Percentiles rank a stretch among this genome's conserved stretches.
phyloP scores from a whole-genome alignment of 1,284 basidiomycete species.

The Rhodotorula sp. region DNA sequence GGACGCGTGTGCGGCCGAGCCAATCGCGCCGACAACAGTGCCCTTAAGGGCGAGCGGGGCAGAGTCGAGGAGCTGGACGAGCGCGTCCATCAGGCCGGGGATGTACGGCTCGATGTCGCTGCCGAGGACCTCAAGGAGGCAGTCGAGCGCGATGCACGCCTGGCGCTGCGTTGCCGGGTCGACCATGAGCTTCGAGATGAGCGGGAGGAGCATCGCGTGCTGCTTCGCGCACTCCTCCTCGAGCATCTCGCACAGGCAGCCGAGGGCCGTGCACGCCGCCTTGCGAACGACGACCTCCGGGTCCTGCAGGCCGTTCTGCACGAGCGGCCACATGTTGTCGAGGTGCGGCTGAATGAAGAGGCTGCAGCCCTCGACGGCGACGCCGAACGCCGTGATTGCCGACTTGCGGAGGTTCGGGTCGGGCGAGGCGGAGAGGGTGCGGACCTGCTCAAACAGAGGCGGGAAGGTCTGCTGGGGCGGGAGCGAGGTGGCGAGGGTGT shows the following conservation, averaged over 20 bases:
- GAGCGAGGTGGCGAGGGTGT: slow-evolving; percentile 87
- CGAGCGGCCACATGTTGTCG: slow-evolving; percentile 88
- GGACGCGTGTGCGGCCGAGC: slow-evolving; percentile 97
- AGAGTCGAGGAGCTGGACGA: slow-evolving; percentile 81
- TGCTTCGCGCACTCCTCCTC: slow-evolving; percentile 88
- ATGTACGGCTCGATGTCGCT: slow-evolving; percentile 86
- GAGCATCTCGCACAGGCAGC: slow-evolving; percentile 96
- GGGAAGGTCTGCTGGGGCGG: slow-evolving; percentile 98
- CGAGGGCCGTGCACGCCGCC: slow-evolving; percentile 91
- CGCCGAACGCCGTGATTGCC: slow-evolving; percentile 93
- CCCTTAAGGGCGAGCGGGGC: slow-evolving; percentile 86
- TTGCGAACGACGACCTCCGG: slow-evolving; percentile 83
- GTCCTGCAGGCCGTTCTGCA: slow-evolving; percentile 87
- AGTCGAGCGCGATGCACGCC: slow-evolving; percentile 95
- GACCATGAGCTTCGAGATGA: slow-evolving; percentile 65
- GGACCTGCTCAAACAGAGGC: slow-evolving; percentile 72
- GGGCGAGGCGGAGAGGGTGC: slow-evolving; percentile 77
- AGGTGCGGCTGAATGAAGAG: slow-evolving; percentile 97
- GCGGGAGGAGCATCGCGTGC: slow-evolving; percentile 81
- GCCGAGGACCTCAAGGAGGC: slow-evolving; percentile 91
- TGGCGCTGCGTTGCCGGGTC: slow-evolving; percentile 84
- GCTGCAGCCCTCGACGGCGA: slow-evolving; percentile 95
- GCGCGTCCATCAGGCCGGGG: slow-evolving; percentile 91
- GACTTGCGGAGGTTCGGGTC: slow-evolving; percentile 79
- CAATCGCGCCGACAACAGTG: slow-evolving; percentile 96